phyloP scores from a whole-genome alignment of 75 land plant species.

The Pinus tabuliformis region DNA sequence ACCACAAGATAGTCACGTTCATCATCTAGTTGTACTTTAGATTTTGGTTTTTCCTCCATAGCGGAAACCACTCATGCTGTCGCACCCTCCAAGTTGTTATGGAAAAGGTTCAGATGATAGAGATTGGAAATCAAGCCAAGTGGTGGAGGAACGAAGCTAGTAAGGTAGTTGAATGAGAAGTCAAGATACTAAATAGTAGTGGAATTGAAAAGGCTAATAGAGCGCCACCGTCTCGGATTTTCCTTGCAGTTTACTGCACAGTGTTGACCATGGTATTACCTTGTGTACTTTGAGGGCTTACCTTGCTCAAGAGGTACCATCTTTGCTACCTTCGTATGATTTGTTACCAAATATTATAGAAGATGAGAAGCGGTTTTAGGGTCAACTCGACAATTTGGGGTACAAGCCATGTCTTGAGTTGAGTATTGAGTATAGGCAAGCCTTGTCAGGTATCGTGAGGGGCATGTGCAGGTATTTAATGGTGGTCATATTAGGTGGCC shows the following conservation, averaged over 20 bases:
- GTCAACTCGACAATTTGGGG: conserved; percentile 67
- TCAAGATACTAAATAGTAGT: too few species aligned
- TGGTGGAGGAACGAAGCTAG: too few species aligned
- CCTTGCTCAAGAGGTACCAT: not conserved
- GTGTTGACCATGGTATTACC: not conserved
- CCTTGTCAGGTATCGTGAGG: not conserved
- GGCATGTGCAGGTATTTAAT: conserved; percentile 64
- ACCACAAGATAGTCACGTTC: too few species aligned
- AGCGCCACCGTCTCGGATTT: not conserved
- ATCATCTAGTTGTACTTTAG: too few species aligned
- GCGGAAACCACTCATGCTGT: too few species aligned
- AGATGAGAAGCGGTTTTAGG: conserved; percentile 65
- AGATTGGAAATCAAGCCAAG: too few species aligned
- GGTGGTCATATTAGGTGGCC: conserved; percentile 75
- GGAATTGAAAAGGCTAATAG: too few species aligned
- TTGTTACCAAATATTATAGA: conserved; percentile 14
- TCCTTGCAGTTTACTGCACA: not conserved
- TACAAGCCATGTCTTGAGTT: conserved; percentile 65
- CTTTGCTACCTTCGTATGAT: conserved; percentile 1
- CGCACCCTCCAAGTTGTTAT: too few species aligned
- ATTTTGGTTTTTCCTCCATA: too few species aligned
- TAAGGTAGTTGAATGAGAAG: too few species aligned
- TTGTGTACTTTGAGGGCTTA: too few species aligned
- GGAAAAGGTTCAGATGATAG: too few species aligned
- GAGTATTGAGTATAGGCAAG: conserved; percentile 34